Evolutionary conservation across 192 early-diverging fungal genomes (phyloP), one percentile per base, ranked within the genome.

Genomic region (Ambispora gerdemannii): DNA sequence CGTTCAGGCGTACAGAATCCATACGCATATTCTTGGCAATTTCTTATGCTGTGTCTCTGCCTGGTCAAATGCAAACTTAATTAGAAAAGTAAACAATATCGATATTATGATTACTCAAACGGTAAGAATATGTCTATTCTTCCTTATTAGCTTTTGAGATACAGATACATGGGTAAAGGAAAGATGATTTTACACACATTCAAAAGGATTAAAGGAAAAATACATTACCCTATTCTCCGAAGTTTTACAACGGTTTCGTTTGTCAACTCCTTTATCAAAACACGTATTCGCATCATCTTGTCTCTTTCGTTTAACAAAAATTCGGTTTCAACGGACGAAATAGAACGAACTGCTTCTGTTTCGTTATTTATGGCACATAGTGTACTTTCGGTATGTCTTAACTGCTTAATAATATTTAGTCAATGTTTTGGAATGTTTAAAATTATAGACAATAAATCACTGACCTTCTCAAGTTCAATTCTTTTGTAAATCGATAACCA

Each of bases 281-380:
- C n/a, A n/a, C n/a, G n/a, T n/a, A n/a, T n/a, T n/a, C 8, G 10
- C 19, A 56, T 56, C 53, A 56, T 56, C 53, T 13, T 56, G 8
- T 13, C 53, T 56, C 53, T 56, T 56, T n/a, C 53, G 53, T 56
- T 56, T 27, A 56, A 20, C 20, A 56, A 56, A 7, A 27, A 56
- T 20, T 24, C 53, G 6, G 53, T 56, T 56, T 56, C 53, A 56
- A 27, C 53, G 27, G 27, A 6, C 53, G 53, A 56, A 20, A 56
- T 56, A 56, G 53, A 56, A 20, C 53, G 53, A 56, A 56, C 27
- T 20, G 20, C 53, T 56, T 56, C 53, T 6, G 53, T 56, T 56
- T 56, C 53, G 20, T 56, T 56, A 56, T 56, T 56, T 56, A 20
- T 56, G 53, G 53, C 53, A 20, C 53, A 20, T 56, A 56, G 20